Evolutionary conservation across 2,329 filamentous ascomycete species (phyloP), one percentile per base, ranked within the genome.

Genomic region (Botryotinia narcissicola): DNA sequence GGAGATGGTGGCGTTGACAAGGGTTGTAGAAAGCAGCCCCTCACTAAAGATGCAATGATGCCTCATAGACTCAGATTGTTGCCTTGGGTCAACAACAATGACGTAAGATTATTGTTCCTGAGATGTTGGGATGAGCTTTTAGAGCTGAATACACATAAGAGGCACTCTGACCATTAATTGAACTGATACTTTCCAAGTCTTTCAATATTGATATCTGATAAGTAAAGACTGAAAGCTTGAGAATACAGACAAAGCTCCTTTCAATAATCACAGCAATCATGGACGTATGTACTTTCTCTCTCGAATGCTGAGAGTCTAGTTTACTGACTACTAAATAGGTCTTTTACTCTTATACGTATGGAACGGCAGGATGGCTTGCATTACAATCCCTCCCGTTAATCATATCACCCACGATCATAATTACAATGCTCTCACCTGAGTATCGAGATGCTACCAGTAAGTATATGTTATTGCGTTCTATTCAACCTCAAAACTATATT

Each of bases 331-430:
- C 5, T 20, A n/a, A 42, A 42, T 40, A 88, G 86, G 83, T 85
- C 73, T 82, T 87, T 76, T 84, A 86, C 72, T 79, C 83, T 22
- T 89, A 87, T 80, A 86, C 83, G 77, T 84, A 86, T 80, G 84
- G 84, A 66, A 87, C 86, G 72, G 82, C 87, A 63, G 85, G 82
- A 77, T 87, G 85, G 85, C 75, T 81, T 32, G 82, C 82, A 66
- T 81, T 87, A 1, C 85, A 87, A 80, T 84, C 84, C 22, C 80
- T 83, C 80, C 81, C 83, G 78, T 75, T 92, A 74, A 85, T 92
- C 71, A 77, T 86, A 8, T 86, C 87, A 9, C 91, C 91, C 0
- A 88, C 86, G 40, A 84, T 92, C 77, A 88, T 92, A 35, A 84
- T 89, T 72, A 84, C 87, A 18, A 82, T 92, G 75, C 85, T 91